These are phyloP conservation scores for Beverwykella pulmonaria DNA, from an alignment of 495 filamentous ascomycete genomes.

Conservation along the genomic window DNA sequence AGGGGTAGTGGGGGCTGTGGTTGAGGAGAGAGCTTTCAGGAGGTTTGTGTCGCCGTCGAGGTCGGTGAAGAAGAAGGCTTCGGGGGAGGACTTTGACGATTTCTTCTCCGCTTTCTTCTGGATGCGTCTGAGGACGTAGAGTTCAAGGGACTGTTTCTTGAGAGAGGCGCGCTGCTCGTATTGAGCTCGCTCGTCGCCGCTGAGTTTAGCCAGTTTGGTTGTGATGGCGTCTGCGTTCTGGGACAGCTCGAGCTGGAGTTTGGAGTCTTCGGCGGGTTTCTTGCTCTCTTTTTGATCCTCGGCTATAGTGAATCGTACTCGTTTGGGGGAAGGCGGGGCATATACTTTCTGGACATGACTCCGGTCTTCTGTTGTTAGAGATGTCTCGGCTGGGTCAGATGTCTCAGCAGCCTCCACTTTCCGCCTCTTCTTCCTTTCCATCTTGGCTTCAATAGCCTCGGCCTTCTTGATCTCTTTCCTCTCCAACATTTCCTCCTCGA, in stretches of 20 bases:
- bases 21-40: background rate
- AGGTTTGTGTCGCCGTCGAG: conserved; percentile 15
- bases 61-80: conserved; percentile 21
- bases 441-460: background rate
- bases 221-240: background rate
- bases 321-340: background rate
- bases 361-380: conserved; percentile 6
- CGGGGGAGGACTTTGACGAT: background rate
- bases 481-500: background rate
- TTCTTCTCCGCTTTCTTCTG: conserved; percentile 32
- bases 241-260: background rate
- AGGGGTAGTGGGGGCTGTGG: background rate
- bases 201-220: conserved; percentile 21
- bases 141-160: conserved; percentile 35
- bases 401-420: no score
- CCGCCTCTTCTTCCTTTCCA: no score
- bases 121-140: conserved; percentile 33
- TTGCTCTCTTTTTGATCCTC: background rate
- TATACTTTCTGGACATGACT: background rate
- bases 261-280: background rate
- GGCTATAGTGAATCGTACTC: background rate
- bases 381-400: background rate
- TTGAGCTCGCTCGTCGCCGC: conserved; percentile 5
- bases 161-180: conserved; percentile 25
- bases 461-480: background rate